These are phyloP conservation scores for Penicillium pancosmium DNA, from an alignment of 495 filamentous ascomycete species.

Conservation along the genomic window DNA sequence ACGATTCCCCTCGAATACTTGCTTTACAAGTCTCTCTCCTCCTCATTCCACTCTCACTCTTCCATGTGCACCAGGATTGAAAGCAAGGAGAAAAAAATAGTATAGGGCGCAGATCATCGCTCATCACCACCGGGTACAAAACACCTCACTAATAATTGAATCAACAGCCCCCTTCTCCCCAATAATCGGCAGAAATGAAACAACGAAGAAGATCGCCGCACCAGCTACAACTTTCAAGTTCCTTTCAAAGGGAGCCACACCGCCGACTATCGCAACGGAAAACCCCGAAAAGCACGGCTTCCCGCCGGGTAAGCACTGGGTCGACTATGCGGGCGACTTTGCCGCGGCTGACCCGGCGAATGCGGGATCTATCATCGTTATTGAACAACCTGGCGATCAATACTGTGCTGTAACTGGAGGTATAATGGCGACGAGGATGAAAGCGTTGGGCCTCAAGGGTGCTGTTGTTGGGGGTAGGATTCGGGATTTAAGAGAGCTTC, in stretches of 20 bases:
- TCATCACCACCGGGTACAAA: too few species aligned
- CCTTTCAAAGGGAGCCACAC: conserved; percentile 46
- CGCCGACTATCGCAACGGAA: conserved; percentile 27
- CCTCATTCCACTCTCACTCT: too few species aligned
- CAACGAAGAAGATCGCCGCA: conserved; percentile 49
- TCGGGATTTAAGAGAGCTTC: conserved; percentile 61
- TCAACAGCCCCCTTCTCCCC: conserved; percentile 38
- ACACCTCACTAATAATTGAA: conserved; percentile 4
- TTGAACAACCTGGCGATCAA: conserved; percentile 61
- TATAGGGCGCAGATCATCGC: too few species aligned
- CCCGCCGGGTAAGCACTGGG: conserved; percentile 56
- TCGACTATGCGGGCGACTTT: conserved; percentile 50
- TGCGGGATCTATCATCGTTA: conserved; percentile 56
- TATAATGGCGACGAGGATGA: conserved; percentile 68
- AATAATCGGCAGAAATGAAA: conserved; percentile 33
- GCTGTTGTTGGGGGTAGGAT: conserved; percentile 63
- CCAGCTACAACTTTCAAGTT: conserved; percentile 68
- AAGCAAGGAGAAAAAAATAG: too few species aligned
- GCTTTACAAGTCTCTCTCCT: too few species aligned
- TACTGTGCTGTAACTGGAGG: conserved; percentile 67
- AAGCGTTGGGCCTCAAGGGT: conserved; percentile 53
- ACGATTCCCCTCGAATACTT: conserved; percentile 9
- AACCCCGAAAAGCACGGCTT: conserved; percentile 36
- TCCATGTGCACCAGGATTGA: too few species aligned
- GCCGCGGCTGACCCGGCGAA: conserved; percentile 30